phyloP scores from a whole-genome alignment of 345 rosid species.

The Erucastrum elatum region DNA sequence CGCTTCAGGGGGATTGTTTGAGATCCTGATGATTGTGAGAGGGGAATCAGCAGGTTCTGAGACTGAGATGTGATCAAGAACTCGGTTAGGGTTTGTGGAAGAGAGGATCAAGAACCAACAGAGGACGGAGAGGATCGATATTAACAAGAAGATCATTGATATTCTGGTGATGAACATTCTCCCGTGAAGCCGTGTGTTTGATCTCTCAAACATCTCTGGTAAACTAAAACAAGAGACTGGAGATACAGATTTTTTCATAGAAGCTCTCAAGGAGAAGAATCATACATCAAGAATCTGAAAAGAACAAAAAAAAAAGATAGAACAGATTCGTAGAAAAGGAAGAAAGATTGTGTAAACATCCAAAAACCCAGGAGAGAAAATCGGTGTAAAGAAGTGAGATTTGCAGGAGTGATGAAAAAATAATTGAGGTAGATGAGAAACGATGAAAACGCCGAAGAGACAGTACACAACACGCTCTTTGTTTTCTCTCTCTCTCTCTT shows the following conservation, averaged over 20 bases:
- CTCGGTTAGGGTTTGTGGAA: conserved; percentile 48
- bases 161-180: conserved; percentile 43
- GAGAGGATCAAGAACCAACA: conserved; percentile 77
- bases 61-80: conserved; percentile 42
- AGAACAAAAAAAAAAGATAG: background rate
- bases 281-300: conserved; percentile 25
- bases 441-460: conserved; percentile 34
- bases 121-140: conserved; percentile 48
- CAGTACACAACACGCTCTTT: conserved; percentile 11
- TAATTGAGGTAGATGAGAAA: conserved; percentile 38
- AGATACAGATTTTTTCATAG: background rate
- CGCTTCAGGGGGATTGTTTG: conserved; percentile 19
- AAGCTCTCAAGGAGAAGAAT: conserved; percentile 3
- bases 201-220: conserved; percentile 61
- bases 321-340: conserved; percentile 4
- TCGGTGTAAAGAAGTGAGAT: background rate
- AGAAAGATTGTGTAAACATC: conserved; percentile 19
- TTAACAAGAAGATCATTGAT: conserved; percentile 52
- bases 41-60: conserved; percentile 36
- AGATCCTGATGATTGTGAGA: conserved; percentile 34
- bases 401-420: background rate
- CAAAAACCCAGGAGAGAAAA: conserved; percentile 14
- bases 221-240: conserved; percentile 22
- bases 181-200: conserved; percentile 40
- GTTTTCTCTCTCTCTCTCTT: conserved; percentile 18